These are phyloP conservation scores for Apiospora saccharicola DNA, from an alignment of 2,329 filamentous ascomycete species.

Conservation along the genomic window DNA sequence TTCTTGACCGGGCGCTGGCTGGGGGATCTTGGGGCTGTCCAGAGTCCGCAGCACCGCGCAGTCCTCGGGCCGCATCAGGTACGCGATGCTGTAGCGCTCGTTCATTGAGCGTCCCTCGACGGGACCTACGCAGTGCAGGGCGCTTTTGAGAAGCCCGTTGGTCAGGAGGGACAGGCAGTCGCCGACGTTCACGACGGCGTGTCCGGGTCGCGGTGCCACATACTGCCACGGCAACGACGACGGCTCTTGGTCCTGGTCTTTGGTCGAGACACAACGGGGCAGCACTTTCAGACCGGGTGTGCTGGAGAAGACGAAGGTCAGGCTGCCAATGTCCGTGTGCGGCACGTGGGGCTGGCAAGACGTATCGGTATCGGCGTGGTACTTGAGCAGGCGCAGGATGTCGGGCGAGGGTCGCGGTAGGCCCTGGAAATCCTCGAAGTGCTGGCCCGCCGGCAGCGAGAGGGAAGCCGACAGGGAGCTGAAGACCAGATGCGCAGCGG, in stretches of 20 bases:
- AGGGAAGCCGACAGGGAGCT: not conserved
- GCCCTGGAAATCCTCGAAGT: not conserved
- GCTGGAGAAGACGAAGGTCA: not conserved
- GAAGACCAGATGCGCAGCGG: not conserved
- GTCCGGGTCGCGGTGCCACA: not conserved
- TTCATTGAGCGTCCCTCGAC: not conserved
- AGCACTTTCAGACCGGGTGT: not conserved
- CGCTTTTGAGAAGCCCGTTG: not conserved
- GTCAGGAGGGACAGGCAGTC: not conserved
- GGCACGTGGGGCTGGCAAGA: not conserved
- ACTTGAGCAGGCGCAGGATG: not conserved
- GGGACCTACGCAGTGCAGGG: not conserved
- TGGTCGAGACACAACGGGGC: not conserved
- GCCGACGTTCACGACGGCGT: constrained; percentile 12
- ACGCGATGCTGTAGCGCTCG: constrained; percentile 9
- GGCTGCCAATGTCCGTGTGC: not conserved
- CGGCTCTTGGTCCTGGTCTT: not conserved
- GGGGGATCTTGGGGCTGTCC: not conserved
- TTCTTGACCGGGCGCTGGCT: not conserved
- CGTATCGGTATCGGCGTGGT: not conserved
- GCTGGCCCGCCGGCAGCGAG: not conserved
- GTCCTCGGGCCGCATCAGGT: not conserved
- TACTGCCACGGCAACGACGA: not conserved
- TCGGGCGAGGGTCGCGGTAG: not conserved
- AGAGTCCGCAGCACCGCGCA: not conserved